Conservation (phyloP, 2,329 filamentous ascomycete species). For the Cucurbitaria berberidis region DNA sequence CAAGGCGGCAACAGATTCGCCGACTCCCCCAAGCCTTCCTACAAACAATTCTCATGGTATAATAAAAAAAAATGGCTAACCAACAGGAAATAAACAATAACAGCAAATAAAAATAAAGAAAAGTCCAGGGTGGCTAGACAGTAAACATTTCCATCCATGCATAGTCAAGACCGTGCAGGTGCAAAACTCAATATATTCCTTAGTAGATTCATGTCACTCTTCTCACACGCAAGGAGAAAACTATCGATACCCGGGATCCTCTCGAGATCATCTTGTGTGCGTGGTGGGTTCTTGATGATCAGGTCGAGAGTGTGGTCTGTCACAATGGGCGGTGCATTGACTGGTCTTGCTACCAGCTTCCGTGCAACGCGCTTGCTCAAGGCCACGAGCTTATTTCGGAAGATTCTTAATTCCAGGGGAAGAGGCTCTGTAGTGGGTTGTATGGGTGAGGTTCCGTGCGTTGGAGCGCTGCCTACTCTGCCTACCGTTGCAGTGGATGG, state of each 20-base stretch:
- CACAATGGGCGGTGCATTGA: conserved; percentile 20
- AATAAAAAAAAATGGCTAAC: too few relatives aligned
- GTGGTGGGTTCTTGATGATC: conserved; percentile 25
- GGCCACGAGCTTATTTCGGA: conserved; percentile 37
- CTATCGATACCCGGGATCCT: conserved; percentile 32
- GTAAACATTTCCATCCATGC: background rate
- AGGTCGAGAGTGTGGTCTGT: conserved; percentile 27
- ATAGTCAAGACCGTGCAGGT: background rate
- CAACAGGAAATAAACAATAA: too few relatives aligned
- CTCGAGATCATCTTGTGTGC: conserved; percentile 30
- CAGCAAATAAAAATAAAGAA: too few relatives aligned
- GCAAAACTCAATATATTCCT: conserved; percentile 36
- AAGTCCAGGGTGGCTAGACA: too few relatives aligned
- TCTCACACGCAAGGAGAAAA: conserved; percentile 29
- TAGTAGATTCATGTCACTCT: conserved; percentile 29
- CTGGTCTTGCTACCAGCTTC: conserved; percentile 13
- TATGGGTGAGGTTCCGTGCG: background rate
- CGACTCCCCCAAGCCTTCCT: too few relatives aligned
- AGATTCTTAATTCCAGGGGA: conserved; percentile 18
- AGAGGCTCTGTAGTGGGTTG: conserved; percentile 2
- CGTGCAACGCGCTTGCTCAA: conserved; percentile 35
- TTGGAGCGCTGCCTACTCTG: background rate
- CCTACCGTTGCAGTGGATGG: background rate
- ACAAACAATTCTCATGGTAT: too few relatives aligned
- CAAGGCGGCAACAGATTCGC: too few relatives aligned